phyloP scores from a whole-genome alignment of 148 eudicot species.

The Bassia scoparia region DNA sequence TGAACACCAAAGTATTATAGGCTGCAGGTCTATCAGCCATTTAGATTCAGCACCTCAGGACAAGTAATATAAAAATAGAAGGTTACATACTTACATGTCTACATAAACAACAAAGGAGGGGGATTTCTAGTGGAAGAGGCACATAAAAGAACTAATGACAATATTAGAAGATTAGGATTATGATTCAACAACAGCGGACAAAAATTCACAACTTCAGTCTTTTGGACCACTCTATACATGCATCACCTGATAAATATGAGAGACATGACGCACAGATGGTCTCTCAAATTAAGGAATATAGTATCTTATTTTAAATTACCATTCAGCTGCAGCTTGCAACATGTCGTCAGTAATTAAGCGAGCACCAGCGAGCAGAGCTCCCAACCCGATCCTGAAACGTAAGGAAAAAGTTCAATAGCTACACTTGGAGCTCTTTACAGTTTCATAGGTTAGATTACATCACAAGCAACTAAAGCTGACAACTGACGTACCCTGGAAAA shows the following conservation, averaged over 20 bases:
- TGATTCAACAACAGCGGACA: no score
- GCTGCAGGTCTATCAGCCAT: neutral
- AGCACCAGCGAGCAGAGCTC: conserved; percentile 90
- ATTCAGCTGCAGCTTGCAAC: conserved; percentile 94
- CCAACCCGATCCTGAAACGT: conserved; percentile 86
- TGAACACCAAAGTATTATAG: neutral
- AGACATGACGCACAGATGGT: neutral
- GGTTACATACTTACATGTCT: neutral
- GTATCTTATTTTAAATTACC: conserved; percentile 39
- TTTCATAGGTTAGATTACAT: neutral
- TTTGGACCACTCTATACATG: neutral
- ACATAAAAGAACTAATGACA: no score
- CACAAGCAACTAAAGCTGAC: conserved; percentile 12
- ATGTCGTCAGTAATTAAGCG: conserved; percentile 82
- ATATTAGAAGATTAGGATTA: no score
- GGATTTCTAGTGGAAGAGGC: no score
- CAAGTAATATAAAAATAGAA: neutral
- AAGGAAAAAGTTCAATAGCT: conserved; percentile 21
- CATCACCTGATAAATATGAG: neutral
- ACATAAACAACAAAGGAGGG: neutral
- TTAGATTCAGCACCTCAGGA: neutral
- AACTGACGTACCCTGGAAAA: conserved; percentile 75
- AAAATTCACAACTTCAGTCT: no score
- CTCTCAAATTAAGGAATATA: neutral
- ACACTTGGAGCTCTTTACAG: conserved; percentile 5